Evolutionary conservation across 768 basidiomycete genomes (phyloP).

Genomic region (Sutorius australiensis): DNA sequence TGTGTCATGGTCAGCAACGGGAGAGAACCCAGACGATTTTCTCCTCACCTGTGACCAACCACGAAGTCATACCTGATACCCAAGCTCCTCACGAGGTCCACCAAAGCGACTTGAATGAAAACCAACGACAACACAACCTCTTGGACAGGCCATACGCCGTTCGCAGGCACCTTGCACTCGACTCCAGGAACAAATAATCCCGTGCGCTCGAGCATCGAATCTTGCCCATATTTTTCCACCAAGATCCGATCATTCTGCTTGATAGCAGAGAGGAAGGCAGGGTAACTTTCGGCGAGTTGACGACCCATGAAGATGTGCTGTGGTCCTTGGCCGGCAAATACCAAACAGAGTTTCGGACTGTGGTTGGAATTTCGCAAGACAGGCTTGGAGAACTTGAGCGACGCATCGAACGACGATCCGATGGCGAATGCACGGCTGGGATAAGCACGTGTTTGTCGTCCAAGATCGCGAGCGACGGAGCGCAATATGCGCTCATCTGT

Average conservation of each 20-base stretch:
- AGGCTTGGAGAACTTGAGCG: slow-evolving; percentile 30
- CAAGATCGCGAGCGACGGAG: slow-evolving; percentile 26
- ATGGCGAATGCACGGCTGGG: slow-evolving; percentile 26
- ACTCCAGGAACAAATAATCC: slow-evolving; percentile 31
- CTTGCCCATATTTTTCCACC: slow-evolving; percentile 23
- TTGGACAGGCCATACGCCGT: slow-evolving; percentile 32
- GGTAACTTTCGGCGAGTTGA: slow-evolving; percentile 31
- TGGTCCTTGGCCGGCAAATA: slow-evolving; percentile 36
- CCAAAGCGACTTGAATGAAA: slow-evolving; percentile 32
- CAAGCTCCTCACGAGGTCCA: slow-evolving; percentile 31
- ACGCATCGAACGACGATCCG: slow-evolving; percentile 17
- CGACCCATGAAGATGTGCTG: slow-evolving; percentile 37
- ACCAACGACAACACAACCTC: slow-evolving; percentile 34
- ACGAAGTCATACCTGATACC: slow-evolving; percentile 34
- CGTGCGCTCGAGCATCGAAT: slow-evolving; percentile 33
- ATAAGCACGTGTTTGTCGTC: slow-evolving; percentile 30
- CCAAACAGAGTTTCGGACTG: slow-evolving; percentile 33
- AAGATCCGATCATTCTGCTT: slow-evolving; percentile 33
- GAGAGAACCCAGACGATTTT: neutral
- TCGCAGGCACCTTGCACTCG: slow-evolving; percentile 19
- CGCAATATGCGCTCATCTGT: slow-evolving; percentile 25
- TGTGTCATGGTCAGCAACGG: slow-evolving; percentile 9
- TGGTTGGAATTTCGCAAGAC: slow-evolving; percentile 20
- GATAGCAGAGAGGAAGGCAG: slow-evolving; percentile 30
- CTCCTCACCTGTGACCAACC: slow-evolving; percentile 32